Base-by-base conservation (phyloP, 441 rosid species). In the Gossypium davidsonii region DNA sequence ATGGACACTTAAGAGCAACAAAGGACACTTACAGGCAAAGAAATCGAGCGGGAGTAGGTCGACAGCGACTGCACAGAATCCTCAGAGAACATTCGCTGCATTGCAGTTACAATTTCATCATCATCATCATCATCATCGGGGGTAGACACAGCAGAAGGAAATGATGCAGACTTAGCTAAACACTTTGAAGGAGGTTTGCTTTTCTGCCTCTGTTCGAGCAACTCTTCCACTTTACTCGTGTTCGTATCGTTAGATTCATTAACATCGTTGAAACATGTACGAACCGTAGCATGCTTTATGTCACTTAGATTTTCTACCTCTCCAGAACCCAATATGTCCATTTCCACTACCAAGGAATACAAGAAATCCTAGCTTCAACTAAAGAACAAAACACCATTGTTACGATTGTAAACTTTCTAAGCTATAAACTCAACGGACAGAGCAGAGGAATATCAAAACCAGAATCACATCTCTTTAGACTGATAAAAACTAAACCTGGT, bases 1-100 rank as follows among this genome's bases (percentile, higher is more conserved):
- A 59, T 1, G 7, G 10, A 44, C 39, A 64, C 14, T 52, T 4
- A 46, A 59, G 34, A 59, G 53, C 6, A 59, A 59, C 3, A 14
- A 8, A 56, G 11, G 17, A 55, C 62, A 77, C 90, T 86, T 79
- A 87, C 94, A 53, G 71, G 82, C 75, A 77, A 69, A 25, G 82
- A 44, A 18, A 59, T 42, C 14, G 80, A 21, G 25, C 62, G 60
- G 8, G 55, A 44, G 65, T 52, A 46, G 26, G 62, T 14, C 0
- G 20, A 39, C 1, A 6, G 39, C 8, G 39, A 6, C 31, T 42
- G 67, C 60, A 56, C 31, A 14, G 67, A 39, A 6, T 79, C 84
- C 48, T 83, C 86, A 11, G 79, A 76, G 76, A 80, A 84, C 61
- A 86, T 74, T 48, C 28, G 71, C 60, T 53, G 77, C 79, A 84